phyloP scores from a whole-genome alignment of 352 stramenopile species.

The Phytophthora capsici region DNA sequence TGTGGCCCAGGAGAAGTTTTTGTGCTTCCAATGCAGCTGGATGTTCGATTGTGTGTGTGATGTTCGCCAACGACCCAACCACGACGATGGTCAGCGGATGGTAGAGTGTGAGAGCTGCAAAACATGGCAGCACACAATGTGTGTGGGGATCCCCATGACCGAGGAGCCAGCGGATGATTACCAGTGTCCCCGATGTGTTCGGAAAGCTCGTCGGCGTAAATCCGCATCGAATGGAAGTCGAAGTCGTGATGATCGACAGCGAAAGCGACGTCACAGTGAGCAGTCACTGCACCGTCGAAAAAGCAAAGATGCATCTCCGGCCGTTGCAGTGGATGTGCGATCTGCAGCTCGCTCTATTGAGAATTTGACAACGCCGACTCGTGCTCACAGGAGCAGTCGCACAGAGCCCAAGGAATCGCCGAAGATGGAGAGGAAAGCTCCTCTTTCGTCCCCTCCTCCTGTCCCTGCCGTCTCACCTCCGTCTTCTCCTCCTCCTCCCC shows the following conservation, averaged over 20 bases:
- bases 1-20: constrained; percentile 58
- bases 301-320: constrained; percentile 22
- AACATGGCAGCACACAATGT: constrained; percentile 80
- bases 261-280: constrained; percentile 21
- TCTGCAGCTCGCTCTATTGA: constrained; percentile 25
- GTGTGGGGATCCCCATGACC: constrained; percentile 59
- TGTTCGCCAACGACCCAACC: constrained; percentile 56
- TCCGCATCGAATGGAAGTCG: constrained; percentile 19
- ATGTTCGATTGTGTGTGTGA: constrained; percentile 76
- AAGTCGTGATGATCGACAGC: constrained; percentile 29
- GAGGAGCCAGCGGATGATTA: constrained; percentile 62
- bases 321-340: constrained; percentile 24
- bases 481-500: constrained; percentile 34
- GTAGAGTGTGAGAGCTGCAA: constrained; percentile 75
- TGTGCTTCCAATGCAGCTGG: constrained; percentile 74
- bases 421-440: constrained; percentile 31
- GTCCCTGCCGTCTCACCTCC: constrained; percentile 21
- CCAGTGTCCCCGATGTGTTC: constrained; percentile 58
- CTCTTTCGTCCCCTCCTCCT: constrained; percentile 21
- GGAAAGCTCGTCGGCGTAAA: constrained; percentile 32
- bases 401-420: constrained; percentile 11
- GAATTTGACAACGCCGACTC: constrained; percentile 13
- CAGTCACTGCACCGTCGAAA: constrained; percentile 11
- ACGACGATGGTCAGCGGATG: constrained; percentile 75
- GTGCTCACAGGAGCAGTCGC: constrained; percentile 25